Evolutionary conservation across 768 basidiomycete species (phyloP), one percentile per base, ranked within the genome.

Genomic region (Tricholoma sp.): DNA sequence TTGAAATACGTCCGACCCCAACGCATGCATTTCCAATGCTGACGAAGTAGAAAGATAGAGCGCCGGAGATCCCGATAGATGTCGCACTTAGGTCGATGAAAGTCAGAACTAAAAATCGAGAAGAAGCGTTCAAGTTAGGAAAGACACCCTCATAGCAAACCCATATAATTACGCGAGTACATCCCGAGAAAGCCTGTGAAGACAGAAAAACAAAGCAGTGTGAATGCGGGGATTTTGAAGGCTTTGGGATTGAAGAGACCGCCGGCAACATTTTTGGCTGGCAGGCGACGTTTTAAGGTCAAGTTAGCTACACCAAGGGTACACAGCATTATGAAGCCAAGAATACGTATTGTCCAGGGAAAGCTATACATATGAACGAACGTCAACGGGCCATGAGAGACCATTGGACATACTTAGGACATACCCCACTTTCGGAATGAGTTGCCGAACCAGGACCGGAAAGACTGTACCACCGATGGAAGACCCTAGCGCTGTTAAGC

Each of bases 261-360:
- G 5, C 84, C 84, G 3, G 74, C 63, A 15, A 74, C 66, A 32
- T 78, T 72, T 41, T 74, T 71, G 0, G 84, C 80, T 0, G 84
- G 83, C 0, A 87, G 71, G 1, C 84, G 76, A 51, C 82, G 75
- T 58, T 72, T 63, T 18, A 74, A 52, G 17, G 67, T 61, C 15
- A 85, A 57, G 65, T 82, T 86, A 6, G 79, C 73, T 29, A 80
- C 59, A 2, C 77, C 77, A 9, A 88, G 71, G 9, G 76, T 65
- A 20, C 73, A 58, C 5, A 84, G 53, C 4, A 86, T 59, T 17
- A 86, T 79, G 61, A 87, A 83, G 3, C 77, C 85, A 44, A 88
- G 69, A 47, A 84, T 78, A 10, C 86, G 78, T 76, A 87, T 79
- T 0, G 87, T 83, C 87, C 86, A 88, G 48, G 76, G 74, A 68